Conservation (phyloP, 2,329 filamentous ascomycete species). For the Paramyrothecium roridum region DNA sequence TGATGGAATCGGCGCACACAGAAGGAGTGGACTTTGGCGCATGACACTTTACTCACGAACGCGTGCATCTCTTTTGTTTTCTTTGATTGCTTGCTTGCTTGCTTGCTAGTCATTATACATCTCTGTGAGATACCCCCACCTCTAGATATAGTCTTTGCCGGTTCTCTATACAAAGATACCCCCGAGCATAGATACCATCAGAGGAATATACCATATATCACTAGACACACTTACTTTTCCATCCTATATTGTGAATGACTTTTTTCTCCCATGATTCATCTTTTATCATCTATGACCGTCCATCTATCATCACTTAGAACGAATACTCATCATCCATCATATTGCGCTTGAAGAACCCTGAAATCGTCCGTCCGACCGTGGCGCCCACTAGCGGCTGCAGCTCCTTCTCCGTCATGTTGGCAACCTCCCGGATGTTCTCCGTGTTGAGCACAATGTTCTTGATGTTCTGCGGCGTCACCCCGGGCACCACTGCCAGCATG, state of each 20-base stretch:
- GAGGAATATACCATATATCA: slow-evolving; percentile 1
- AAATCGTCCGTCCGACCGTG: slow-evolving; percentile 72
- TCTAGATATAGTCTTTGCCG: background rate
- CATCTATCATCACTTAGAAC: too few relatives aligned
- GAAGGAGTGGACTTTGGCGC: too few relatives aligned
- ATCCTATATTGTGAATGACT: slow-evolving; percentile 5
- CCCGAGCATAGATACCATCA: background rate
- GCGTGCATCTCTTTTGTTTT: background rate
- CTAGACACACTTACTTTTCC: background rate
- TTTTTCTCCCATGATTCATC: slow-evolving; percentile 8
- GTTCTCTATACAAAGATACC: background rate
- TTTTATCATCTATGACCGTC: too few relatives aligned
- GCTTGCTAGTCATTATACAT: background rate
- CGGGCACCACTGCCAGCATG: slow-evolving; percentile 82
- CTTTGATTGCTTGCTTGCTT: background rate
- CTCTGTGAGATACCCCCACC: background rate
- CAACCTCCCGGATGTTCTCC: slow-evolving; percentile 76
- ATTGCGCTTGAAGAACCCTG: slow-evolving; percentile 74
- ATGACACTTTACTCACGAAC: background rate
- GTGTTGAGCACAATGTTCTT: slow-evolving; percentile 68
- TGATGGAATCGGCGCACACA: too few relatives aligned
- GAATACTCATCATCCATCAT: slow-evolving; percentile 43
- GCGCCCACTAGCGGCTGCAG: slow-evolving; percentile 72
- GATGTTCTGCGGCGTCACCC: slow-evolving; percentile 76
- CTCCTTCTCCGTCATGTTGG: slow-evolving; percentile 77